Percentiles rank a stretch among this genome's conserved stretches.
These are phyloP conservation scores for Populus hybrid DNA, from an alignment of 441 rosid species.

Conservation along the genomic window DNA sequence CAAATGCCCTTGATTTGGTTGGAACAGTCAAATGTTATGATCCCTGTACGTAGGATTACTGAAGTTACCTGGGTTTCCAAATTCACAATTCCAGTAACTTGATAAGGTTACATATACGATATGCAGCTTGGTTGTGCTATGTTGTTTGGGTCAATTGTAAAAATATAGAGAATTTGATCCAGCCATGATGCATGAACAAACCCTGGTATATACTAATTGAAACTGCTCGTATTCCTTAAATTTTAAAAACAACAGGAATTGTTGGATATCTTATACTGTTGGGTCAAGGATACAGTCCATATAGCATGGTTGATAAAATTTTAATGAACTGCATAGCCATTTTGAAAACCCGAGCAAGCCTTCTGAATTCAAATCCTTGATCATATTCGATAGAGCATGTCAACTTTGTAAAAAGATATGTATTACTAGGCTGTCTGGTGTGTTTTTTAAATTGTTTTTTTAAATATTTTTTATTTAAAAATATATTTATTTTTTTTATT, in stretches of 20 bases:
- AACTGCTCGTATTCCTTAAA: neutral
- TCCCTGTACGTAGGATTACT: neutral
- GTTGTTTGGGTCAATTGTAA: neutral
- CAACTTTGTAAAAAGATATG: no score
- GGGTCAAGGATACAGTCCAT: neutral
- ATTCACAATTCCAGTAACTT: neutral
- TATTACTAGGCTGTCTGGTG: no score
- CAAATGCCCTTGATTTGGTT: constrained; percentile 45
- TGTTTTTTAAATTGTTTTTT: no score
- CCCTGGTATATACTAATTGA: neutral
- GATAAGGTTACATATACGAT: neutral
- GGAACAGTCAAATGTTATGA: constrained; percentile 51
- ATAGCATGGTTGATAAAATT: neutral
- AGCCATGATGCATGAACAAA: neutral
- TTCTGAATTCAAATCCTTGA: no score
- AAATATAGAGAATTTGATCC: neutral
- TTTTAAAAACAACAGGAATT: neutral
- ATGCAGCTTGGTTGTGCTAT: neutral
- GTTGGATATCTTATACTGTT: neutral
- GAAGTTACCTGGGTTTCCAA: neutral
- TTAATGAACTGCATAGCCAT: neutral
- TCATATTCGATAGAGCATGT: no score
- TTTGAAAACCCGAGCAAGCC: no score
- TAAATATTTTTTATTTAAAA: no score
- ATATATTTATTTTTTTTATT: no score